phyloP scores from a whole-genome alignment of 768 basidiomycete genomes.

The Kwoniella dendrophila region DNA sequence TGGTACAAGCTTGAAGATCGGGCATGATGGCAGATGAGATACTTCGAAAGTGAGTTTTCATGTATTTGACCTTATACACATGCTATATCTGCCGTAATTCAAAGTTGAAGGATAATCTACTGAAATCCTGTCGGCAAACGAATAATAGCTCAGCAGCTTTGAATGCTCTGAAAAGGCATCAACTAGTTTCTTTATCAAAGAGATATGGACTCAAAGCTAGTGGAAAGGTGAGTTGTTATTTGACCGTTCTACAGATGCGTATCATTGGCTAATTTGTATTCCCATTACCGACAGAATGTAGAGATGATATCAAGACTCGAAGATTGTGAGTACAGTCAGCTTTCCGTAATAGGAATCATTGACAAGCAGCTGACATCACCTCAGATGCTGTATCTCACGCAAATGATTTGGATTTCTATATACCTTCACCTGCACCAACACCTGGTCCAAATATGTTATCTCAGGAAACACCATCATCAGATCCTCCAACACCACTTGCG shows the following conservation, averaged over 20 bases:
- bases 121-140: not conserved
- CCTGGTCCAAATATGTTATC: conserved; percentile 12
- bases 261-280: too few species aligned
- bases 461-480: not conserved
- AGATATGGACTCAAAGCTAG: conserved; percentile 46
- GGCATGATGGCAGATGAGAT: conserved; percentile 36
- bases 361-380: not conserved
- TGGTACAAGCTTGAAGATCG: not conserved
- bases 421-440: conserved; percentile 27
- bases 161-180: conserved; percentile 46
- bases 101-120: conserved; percentile 8
- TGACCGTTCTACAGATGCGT: too few species aligned
- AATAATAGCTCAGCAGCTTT: conserved; percentile 40
- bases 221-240: conserved; percentile 46
- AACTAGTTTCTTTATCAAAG: conserved; percentile 47
- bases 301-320: conserved; percentile 41
- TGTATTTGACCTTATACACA: too few species aligned
- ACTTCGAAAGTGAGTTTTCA: conserved; percentile 36
- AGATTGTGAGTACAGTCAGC: conserved; percentile 32
- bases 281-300: too few species aligned
- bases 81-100: too few species aligned
- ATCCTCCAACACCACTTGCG: conserved; percentile 10
- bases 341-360: not conserved
- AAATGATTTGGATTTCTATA: conserved; percentile 21
- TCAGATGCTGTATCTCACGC: conserved; percentile 32